phyloP scores from a whole-genome alignment of 192 early-diverging fungal genomes.

The Gonapodya prolifera region DNA sequence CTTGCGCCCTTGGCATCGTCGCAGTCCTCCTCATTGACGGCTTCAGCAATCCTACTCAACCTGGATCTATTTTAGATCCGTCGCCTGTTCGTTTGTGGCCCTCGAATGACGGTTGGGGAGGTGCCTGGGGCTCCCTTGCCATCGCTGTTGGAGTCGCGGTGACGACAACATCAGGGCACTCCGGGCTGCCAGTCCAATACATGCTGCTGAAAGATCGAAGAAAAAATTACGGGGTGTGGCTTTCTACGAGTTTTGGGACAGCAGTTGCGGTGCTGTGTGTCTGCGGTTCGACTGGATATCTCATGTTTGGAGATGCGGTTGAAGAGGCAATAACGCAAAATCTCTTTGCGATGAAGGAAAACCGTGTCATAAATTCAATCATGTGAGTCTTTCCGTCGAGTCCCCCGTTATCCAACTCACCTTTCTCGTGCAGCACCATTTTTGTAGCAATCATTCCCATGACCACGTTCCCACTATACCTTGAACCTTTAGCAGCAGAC shows the following conservation, averaged over 20 bases:
- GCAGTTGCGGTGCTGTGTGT: neutral
- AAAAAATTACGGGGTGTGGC: neutral
- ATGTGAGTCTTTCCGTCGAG: neutral
- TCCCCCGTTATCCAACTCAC: neutral
- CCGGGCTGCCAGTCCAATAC: neutral
- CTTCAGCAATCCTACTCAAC: neutral
- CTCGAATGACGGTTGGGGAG: neutral
- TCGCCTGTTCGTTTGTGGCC: neutral
- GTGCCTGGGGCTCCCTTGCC: neutral
- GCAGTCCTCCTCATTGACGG: neutral
- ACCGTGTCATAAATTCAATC: neutral
- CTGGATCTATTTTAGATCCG: neutral
- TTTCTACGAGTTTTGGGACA: neutral
- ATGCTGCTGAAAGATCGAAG: neutral
- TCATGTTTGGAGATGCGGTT: neutral
- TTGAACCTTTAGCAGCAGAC: neutral
- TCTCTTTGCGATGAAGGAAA: neutral
- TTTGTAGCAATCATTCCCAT: neutral
- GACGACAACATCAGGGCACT: neutral
- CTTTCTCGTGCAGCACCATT: neutral
- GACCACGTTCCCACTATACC: neutral
- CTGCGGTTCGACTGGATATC: neutral
- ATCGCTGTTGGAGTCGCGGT: neutral
- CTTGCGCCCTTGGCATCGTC: neutral
- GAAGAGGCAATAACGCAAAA: neutral